Percentiles rank a stretch among this genome's conserved stretches.
Evolutionary conservation across 768 basidiomycete genomes (phyloP).

Genomic region (Asterophora parasitica): DNA sequence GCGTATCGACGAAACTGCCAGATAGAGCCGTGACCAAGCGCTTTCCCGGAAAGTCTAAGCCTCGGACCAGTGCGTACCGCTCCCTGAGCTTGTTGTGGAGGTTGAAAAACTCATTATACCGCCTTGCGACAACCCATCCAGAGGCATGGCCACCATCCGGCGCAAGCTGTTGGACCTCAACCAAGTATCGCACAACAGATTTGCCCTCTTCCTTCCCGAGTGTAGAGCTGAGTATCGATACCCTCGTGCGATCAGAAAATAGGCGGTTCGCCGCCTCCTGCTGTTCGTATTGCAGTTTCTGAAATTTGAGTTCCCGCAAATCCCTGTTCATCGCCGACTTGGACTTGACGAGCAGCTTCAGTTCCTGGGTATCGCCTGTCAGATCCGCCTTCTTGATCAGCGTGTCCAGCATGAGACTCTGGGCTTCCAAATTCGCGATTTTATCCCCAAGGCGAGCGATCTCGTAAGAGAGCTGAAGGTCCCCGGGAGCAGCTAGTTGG

Average conservation of each 20-base stretch:
- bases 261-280: conserved; percentile 91
- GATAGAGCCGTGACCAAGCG: conserved; percentile 86
- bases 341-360: conserved; percentile 76
- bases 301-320: conserved; percentile 79
- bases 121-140: conserved; percentile 89
- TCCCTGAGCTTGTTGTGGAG: conserved; percentile 87
- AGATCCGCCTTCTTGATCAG: conserved; percentile 94
- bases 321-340: conserved; percentile 80
- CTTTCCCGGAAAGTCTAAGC: conserved; percentile 90
- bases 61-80: conserved; percentile 57
- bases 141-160: conserved; percentile 72
- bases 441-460: conserved; percentile 76
- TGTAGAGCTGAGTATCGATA: conserved; percentile 82
- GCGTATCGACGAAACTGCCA: conserved; percentile 79
- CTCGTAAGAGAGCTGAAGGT: conserved; percentile 83
- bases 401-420: conserved; percentile 79
- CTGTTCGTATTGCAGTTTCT: conserved; percentile 89
- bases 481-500: conserved; percentile 81
- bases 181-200: conserved; percentile 85
- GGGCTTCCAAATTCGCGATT: conserved; percentile 70
- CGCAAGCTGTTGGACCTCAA: conserved; percentile 89
- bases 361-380: conserved; percentile 84
- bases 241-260: conserved; percentile 74
- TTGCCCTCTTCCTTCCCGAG: conserved; percentile 83
- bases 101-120: conserved; percentile 92